Base-by-base conservation (phyloP, 139 green algal genomes). In the Nannochloris sp. region DNA sequence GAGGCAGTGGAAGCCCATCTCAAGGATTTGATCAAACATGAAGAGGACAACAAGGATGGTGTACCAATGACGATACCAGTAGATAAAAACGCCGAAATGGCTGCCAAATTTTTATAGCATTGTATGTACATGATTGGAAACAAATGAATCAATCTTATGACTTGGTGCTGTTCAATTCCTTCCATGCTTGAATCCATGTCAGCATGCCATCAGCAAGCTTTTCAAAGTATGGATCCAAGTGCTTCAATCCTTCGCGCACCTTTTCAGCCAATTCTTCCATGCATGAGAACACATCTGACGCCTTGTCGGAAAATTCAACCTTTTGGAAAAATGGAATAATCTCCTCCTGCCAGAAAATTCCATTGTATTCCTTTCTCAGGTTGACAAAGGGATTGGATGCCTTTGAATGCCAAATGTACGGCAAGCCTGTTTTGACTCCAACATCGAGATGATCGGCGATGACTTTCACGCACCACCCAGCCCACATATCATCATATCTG, bases 401-500 rank as follows among this genome's bases (percentile, higher is more conserved):
- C 77, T 98, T 97, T 79, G 74, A 89, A 81, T 98, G 92, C 83
- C 82, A 98, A 64, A 97, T 86, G 80, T 97, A 97, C 8, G 91
- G 91, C 79, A 96, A 73, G 7, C 91, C 91, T 1, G 88, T 98
- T 82, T 97, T 97, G 53, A 94, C 85, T 48, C 91, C 91, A 53
- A 88, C 50, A 14, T 81, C 81, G 50, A 97, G 79, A 77, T 97
- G 92, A 73, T 97, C 91, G 65, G 79, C 89, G 64, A 97, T 95
- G n/a, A 95, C 85, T 78, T 90, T 62, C 9, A 68, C 19, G 23
- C 91, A 97, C 91, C 91, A 97, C 29, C 91, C 91, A 0, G 91
- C 91, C 92, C 92, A 97, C 92, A 97, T 97, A 78, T 97, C 91
- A 44, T 95, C 90, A 62, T 97, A 97, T 8, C 92, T 79, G 10